Percentiles rank a stretch among this genome's conserved stretches.
Conservation (phyloP, 1,139 yeast genomes). For the Protomyces arabidopsidicola region DNA sequence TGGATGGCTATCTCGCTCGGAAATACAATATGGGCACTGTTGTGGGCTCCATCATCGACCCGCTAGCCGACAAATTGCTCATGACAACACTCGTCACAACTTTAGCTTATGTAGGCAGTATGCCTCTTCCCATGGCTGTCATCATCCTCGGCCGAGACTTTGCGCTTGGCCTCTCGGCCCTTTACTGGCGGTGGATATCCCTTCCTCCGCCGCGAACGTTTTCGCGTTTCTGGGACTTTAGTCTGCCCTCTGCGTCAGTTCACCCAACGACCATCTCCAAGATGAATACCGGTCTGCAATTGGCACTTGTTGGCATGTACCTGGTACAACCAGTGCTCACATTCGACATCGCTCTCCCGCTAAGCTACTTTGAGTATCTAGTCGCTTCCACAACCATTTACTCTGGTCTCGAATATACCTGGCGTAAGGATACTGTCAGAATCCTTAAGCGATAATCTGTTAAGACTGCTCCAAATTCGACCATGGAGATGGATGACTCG, state of each 20-base stretch:
- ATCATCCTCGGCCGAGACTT: slow-evolving; percentile 83
- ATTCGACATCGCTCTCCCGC: slow-evolving; percentile 1
- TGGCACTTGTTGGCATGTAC: slow-evolving; percentile 67
- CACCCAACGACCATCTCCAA: slow-evolving; percentile 84
- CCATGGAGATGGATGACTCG: too few species aligned
- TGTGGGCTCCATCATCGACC: slow-evolving; percentile 88
- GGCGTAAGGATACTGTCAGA: slow-evolving; percentile 63
- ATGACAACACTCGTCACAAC: slow-evolving; percentile 84
- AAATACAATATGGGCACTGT: slow-evolving; percentile 69
- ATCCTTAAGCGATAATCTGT: slow-evolving; percentile 38
- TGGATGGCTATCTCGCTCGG: slow-evolving; percentile 90
- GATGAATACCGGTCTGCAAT: slow-evolving; percentile 75
- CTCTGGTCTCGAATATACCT: slow-evolving; percentile 74
- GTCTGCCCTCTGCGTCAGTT: slow-evolving; percentile 79
- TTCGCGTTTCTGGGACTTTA: slow-evolving; percentile 66
- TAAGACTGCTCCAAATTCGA: too few species aligned
- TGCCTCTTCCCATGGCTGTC: slow-evolving; percentile 60
- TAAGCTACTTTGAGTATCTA: slow-evolving; percentile 46
- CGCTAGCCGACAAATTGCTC: slow-evolving; percentile 87
- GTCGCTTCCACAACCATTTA: slow-evolving; percentile 74
- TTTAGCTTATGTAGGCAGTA: slow-evolving; percentile 59
- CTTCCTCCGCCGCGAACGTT: slow-evolving; percentile 74
- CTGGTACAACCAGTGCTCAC: slow-evolving; percentile 8
- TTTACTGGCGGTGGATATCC: slow-evolving; percentile 67
- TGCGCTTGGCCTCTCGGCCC: slow-evolving; percentile 67